Evolutionary conservation across 2,329 filamentous ascomycete species (phyloP), one percentile per base, ranked within the genome.

Genomic region (Ophiognomonia clavigignenti-juglandacearum): DNA sequence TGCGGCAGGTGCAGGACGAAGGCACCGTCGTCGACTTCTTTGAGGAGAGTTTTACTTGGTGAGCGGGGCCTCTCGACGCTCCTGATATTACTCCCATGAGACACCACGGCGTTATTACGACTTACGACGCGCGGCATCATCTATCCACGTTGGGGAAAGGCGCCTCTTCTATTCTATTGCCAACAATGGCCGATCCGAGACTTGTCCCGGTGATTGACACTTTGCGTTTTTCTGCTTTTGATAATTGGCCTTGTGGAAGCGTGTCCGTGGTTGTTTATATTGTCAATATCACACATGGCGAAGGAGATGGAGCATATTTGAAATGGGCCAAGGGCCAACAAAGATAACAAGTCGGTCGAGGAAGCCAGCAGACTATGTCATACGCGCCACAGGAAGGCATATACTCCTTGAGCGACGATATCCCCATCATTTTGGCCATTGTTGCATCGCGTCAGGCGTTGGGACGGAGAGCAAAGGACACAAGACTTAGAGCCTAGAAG

Each of bases 41-140:
- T 10, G 86, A 91, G 65, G 87, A 92, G 68, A 83, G 79, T 52
- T 92, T 92, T 58, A 83, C 80, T 1, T 82, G 78, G 78, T 82
- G 63, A 64, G 38, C 23, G 9, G 35, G n/a, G n/a, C n/a, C n/a
- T n/a, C n/a, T n/a, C n/a, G n/a, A n/a, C n/a, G n/a, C n/a, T n/a
- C n/a, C n/a, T n/a, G n/a, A n/a, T n/a, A n/a, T n/a, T n/a, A n/a
- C n/a, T n/a, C 39, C 37, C 37, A 48, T 35, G 47, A 42, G 45
- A 48, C 42, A 38, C 44, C 45, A 47, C 27, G 48, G 32, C 39
- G 41, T 51, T 23, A 48, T 48, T 42, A 51, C 42, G 45, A 47
- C 26, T 41, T 27, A 38, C 26, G 38, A 48, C 19, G 26, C 42
- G 39, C 45, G 31, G 31, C 31, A 34, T 16, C 14, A 16, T 34